Base-by-base conservation (phyloP, 106 monocot species). In the Dendrobium chrysotoxum region DNA sequence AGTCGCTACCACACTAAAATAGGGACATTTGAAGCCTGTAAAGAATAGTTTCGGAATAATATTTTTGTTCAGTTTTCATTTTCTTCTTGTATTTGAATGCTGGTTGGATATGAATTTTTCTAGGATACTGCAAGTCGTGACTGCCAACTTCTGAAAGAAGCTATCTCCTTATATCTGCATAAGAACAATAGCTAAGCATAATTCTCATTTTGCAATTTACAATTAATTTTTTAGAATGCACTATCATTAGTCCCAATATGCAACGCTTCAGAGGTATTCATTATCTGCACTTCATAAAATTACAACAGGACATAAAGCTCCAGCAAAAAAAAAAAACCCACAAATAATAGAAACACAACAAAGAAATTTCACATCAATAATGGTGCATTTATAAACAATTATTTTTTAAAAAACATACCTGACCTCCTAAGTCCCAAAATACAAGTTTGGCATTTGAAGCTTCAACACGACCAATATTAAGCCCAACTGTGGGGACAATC, bases 341-440 rank as follows among this genome's bases (percentile, higher is more conserved):
- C 4, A n/a, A 61, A 61, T 61, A 61, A 61, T 61, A 61, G 23
- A 70, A 38, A 35, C 15, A 35, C 70, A 15, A 70, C 1, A 61
- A 61, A 61, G 23, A 61, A 70, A 70, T 16, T 31, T 21, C 9
- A 70, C 35, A 35, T 70, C 2, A 30, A 70, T 35, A 70, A 67
- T 26, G 66, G 1, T 7, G 66, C 72, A 72, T 39, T 38, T 50
- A 10, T 7, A 67, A 67, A 25, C 66, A 54, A 80, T 10, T 70
- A 77, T 38, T 12, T 21, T 35, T 58, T 47, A 39, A 23, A 77
- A 83, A 85, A 65, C 84, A 87, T 82, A 98, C 97, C 97, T 98
- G 97, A 75, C 97, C 97, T 84, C 97, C 97, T 77, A 94, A 85
- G 84, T 98, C 94, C 94, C 97, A 98, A 85, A 94, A 92, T 28